Base-by-base conservation (phyloP, 2,329 filamentous ascomycete genomes). In the Paraconiothyrium sp. region DNA sequence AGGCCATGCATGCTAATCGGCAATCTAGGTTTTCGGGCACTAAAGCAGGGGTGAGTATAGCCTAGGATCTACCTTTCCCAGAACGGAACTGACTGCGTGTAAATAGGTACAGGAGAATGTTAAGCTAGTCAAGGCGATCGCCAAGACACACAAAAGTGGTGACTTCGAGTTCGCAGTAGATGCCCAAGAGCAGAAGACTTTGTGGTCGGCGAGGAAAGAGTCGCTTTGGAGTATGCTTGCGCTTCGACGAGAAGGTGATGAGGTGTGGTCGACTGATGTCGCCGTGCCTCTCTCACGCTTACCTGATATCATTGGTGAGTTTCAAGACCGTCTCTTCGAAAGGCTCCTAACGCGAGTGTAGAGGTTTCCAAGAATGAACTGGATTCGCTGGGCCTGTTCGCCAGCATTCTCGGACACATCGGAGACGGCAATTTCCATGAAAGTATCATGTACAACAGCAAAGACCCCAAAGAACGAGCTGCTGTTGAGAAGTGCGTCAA, bases 391-490 rank as follows among this genome's bases (percentile, higher is more conserved):
- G 93, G 92, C 0, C 81, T 97, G 1, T 97, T 97, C 75, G 92
- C 93, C 1, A 93, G 91, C 71, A 92, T 97, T 32, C 83, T 97
- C 4, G 94, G 94, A 3, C 94, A 97, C 73, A 90, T 97, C 59
- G 94, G 94, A 13, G 94, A 97, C 74, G 94, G 94, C 41, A 97
- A 97, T 78, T 97, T 97, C 81, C 94, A 97, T 77, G 90, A 94
- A 76, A 92, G 90, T 74, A 95, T 97, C 79, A 90, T 97, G 80
- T 97, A 97, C 77, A 88, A 95, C 78, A 86, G 86, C 30, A 85
- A 83, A 27, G 84, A 93, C 58, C 84, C 87, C 3, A 87, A 84
- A 30, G 91, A 97, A 79, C 86, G 86, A 59, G 89, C 85, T 46
- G 91, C 90, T 67, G 92, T 95, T 1, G 92, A 95, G 75, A 85